Conservation (phyloP, 768 basidiomycete species). For the Tubosaeta sp. region DNA sequence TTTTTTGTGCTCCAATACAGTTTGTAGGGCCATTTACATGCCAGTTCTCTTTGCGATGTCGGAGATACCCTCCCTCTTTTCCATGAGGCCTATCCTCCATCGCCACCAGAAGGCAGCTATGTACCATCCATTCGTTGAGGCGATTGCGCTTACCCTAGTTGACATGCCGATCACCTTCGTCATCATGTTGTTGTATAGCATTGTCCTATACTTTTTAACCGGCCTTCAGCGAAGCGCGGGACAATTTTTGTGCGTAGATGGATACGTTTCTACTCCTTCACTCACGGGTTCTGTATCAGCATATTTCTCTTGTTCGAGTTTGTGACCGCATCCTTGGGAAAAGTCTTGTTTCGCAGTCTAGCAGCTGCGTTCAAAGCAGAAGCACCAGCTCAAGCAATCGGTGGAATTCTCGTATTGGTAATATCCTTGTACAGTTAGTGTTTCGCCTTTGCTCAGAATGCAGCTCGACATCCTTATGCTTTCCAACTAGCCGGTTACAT, state of each 20-base stretch:
- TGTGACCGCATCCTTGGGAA: constrained; percentile 59
- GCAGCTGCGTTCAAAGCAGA: constrained; percentile 57
- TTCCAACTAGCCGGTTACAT: constrained; percentile 42
- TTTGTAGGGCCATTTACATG: constrained; percentile 50
- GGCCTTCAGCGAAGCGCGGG: constrained; percentile 48
- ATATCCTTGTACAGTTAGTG: constrained; percentile 45
- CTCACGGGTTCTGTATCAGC: constrained; percentile 29
- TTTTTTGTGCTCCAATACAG: neutral
- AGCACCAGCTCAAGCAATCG: constrained; percentile 60
- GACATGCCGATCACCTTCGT: constrained; percentile 42
- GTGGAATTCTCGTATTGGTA: constrained; percentile 47
- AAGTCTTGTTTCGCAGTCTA: constrained; percentile 68
- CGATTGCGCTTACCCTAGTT: constrained; percentile 43
- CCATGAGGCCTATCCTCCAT: constrained; percentile 41
- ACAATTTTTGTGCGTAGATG: constrained; percentile 61
- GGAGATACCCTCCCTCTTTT: constrained; percentile 47
- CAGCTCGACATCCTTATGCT: neutral
- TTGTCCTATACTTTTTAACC: constrained; percentile 58
- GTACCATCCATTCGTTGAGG: constrained; percentile 49
- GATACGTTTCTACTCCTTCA: constrained; percentile 3
- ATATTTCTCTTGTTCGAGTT: constrained; percentile 59
- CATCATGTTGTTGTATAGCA: constrained; percentile 32
- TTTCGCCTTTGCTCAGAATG: neutral
- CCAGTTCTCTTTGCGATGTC: constrained; percentile 58
- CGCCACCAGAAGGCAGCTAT: constrained; percentile 44